phyloP scores from a whole-genome alignment of 768 basidiomycete species.

The Phaeotremella fagi region DNA sequence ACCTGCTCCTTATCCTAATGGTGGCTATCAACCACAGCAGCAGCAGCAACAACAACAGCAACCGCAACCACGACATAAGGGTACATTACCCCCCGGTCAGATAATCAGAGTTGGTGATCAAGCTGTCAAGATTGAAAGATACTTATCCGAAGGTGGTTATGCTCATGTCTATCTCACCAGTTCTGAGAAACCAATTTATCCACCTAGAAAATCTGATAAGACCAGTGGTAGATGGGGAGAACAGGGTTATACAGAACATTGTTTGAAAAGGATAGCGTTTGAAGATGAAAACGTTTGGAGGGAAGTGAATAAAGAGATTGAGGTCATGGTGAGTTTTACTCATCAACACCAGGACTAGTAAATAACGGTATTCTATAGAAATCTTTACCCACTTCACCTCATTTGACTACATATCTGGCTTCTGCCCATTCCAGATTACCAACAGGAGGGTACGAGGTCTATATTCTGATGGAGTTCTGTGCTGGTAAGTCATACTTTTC shows the following conservation, averaged over 20 bases:
- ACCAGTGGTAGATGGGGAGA: constrained; percentile 40
- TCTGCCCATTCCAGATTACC: constrained; percentile 83
- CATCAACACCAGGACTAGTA: too few relatives aligned
- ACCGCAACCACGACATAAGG: constrained; percentile 41
- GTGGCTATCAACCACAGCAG: not conserved
- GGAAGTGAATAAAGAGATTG: constrained; percentile 95
- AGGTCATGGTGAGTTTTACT: constrained; percentile 75
- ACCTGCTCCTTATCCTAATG: not conserved
- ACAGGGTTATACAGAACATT: constrained; percentile 88
- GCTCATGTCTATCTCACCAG: constrained; percentile 95
- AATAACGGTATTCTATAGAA: constrained; percentile 55
- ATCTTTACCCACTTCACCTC: constrained; percentile 83
- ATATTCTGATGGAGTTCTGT: constrained; percentile 98
- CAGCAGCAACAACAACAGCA: constrained; percentile 10
- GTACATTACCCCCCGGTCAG: constrained; percentile 61
- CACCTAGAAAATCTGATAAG: constrained; percentile 21
- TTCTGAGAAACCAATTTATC: constrained; percentile 68
- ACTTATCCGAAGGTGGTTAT: constrained; percentile 96
- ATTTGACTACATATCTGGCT: constrained; percentile 93
- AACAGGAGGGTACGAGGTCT: constrained; percentile 84
- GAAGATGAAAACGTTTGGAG: constrained; percentile 80
- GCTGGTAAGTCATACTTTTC: constrained; percentile 65
- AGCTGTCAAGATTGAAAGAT: constrained; percentile 85
- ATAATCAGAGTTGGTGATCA: constrained; percentile 76
- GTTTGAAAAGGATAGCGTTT: constrained; percentile 93